A percentile compares a stretch with the other conserved stretches of the same genome.
These are phyloP conservation scores for Aspergillus ruber DNA, from an alignment of 2,329 filamentous ascomycete genomes.

Conservation along the genomic window DNA sequence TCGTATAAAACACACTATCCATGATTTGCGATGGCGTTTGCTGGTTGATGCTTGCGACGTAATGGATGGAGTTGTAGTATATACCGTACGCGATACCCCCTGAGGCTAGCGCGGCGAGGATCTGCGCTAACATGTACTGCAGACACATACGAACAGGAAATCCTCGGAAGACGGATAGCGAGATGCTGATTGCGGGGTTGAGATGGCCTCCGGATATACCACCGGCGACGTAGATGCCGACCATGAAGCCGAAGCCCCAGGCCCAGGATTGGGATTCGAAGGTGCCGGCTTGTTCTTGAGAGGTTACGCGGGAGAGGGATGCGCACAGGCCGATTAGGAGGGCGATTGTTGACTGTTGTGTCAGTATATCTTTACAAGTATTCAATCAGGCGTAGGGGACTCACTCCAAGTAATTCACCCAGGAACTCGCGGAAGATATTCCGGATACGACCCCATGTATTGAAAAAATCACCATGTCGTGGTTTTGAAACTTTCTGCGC, in stretches of 20 bases:
- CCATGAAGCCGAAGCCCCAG: constrained; percentile 27
- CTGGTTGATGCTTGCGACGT: constrained; percentile 10
- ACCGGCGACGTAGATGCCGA: constrained; percentile 41
- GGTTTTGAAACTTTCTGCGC: neutral
- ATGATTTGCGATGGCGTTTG: constrained; percentile 4
- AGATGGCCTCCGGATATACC: constrained; percentile 45
- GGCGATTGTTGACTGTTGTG: constrained; percentile 17
- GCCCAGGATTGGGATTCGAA: constrained; percentile 13
- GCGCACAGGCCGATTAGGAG: constrained; percentile 25
- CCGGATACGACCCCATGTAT: constrained; percentile 21
- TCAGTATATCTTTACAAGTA: neutral
- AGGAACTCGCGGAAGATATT: constrained; percentile 21
- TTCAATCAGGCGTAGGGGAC: constrained; percentile 1
- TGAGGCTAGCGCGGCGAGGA: constrained; percentile 30
- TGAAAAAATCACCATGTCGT: constrained; percentile 12
- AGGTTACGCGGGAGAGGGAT: constrained; percentile 17
- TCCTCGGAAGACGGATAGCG: constrained; percentile 27
- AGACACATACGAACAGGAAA: constrained; percentile 24
- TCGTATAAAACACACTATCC: constrained; percentile 15
- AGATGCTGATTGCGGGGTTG: constrained; percentile 42
- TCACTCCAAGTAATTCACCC: constrained; percentile 24
- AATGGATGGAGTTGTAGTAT: constrained; percentile 30
- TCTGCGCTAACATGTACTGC: constrained; percentile 27
- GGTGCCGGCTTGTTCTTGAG: constrained; percentile 16
- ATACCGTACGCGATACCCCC: constrained; percentile 29